These are phyloP conservation scores for Flaveria brownii DNA, from an alignment of 129 eudicot species.

Conservation along the genomic window DNA sequence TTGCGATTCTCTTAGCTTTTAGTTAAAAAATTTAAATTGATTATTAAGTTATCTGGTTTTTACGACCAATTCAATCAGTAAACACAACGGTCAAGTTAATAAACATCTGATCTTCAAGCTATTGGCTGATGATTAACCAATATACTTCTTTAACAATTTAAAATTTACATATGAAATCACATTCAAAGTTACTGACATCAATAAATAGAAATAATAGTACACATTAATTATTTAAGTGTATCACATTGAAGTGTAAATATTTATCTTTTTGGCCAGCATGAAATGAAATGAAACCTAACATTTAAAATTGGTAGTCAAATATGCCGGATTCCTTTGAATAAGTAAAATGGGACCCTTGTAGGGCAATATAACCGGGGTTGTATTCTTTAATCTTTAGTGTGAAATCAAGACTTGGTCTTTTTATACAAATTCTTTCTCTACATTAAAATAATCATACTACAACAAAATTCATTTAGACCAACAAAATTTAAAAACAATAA, in stretches of 20 bases:
- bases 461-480: not conserved
- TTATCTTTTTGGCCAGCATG: conserved; percentile 19
- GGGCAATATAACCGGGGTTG: not conserved
- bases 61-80: not conserved
- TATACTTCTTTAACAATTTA: not conserved
- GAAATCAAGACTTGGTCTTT: conserved; percentile 35
- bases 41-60: not conserved
- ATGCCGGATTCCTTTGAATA: conserved; percentile 35
- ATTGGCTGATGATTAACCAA: not conserved
- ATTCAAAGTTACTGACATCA: not conserved
- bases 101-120: not conserved
- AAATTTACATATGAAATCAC: not conserved
- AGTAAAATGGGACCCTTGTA: conserved; percentile 32
- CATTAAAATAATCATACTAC: conserved; percentile 1
- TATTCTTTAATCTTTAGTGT: conserved; percentile 6
- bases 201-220: not conserved
- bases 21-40: no score
- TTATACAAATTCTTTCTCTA: conserved; percentile 25
- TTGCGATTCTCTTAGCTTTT: not conserved
- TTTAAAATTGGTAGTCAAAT: conserved; percentile 33
- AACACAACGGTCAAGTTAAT: not conserved
- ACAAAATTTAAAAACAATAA: not conserved
- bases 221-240: not conserved
- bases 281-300: conserved; percentile 28
- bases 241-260: not conserved